phyloP scores from a whole-genome alignment of 495 filamentous ascomycete genomes.

The Trichoderma asperelloides region DNA sequence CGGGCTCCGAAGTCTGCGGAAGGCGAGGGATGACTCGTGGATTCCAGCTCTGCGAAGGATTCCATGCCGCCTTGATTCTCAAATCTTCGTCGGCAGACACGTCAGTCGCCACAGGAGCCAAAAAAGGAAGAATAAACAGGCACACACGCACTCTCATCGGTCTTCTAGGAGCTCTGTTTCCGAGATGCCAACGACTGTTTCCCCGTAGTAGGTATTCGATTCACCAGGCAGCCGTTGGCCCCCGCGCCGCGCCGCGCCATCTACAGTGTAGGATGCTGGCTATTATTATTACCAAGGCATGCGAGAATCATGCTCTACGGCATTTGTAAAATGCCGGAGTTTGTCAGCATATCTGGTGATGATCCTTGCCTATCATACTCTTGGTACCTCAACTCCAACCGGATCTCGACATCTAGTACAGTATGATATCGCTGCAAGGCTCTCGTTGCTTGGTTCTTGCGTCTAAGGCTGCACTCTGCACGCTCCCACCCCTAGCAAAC shows the following conservation, averaged over 20 bases:
- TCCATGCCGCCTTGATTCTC: background rate
- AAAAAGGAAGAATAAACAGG: background rate
- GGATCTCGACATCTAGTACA: background rate
- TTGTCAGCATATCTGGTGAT: no score
- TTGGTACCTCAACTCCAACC: no score
- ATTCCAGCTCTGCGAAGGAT: background rate
- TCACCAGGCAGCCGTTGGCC: background rate
- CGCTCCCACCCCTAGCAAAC: background rate
- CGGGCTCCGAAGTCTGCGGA: background rate
- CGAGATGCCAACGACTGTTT: background rate
- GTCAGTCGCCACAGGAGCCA: background rate
- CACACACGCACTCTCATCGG: background rate
- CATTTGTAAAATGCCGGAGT: background rate
- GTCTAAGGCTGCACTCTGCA: background rate
- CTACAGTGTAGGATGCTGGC: background rate
- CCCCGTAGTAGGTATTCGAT: background rate
- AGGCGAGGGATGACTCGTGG: background rate
- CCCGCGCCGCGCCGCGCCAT: background rate
- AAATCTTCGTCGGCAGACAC: background rate
- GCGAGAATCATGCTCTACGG: background rate
- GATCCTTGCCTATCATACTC: no score
- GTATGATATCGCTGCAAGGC: background rate
- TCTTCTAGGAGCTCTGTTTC: background rate
- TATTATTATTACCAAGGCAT: background rate
- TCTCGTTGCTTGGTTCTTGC: background rate